Base-by-base conservation (phyloP, 1,139 yeast species). In the Lodderomyces elongisporus region DNA sequence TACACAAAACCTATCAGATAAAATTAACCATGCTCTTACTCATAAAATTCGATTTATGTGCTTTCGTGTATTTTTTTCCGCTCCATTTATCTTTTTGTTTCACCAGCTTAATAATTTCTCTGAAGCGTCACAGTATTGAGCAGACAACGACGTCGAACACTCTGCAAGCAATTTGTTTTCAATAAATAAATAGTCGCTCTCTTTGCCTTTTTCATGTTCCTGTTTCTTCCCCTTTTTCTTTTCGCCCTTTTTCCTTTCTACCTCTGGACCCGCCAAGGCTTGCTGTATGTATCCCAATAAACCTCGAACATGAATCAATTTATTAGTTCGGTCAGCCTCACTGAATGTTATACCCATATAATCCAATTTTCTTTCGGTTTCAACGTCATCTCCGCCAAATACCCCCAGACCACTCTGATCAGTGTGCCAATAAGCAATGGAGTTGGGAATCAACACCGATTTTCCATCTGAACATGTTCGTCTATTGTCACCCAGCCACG, bases 341-440 rank as follows among this genome's bases (percentile, higher is more conserved):
- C 53, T 48, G 28, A 48, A 41, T 1, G 54, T 46, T 4, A 51
- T 32, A 1, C 48, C 52, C 50, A 51, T 45, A n/a, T 43, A 34
- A 33, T 49, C 56, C 3, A 14, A 14, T 23, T 28, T 8, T 29
- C 22, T 26, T 2, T 25, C 25, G 20, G 15, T 13, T 12, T 22
- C 24, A 24, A 28, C 7, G 7, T 39, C 36, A n/a, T n/a, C n/a
- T n/a, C n/a, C n/a, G n/a, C n/a, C n/a, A n/a, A n/a, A n/a, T n/a
- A n/a, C n/a, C 7, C 22, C 22, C 7, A 7, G 9, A 20, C 22
- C 22, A 20, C 22, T 20, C 7, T 10, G 7, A 20, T 20, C 10
- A 20, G 9, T 10, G 10, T 10, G 9, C 52, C 54, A 49, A 35
- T 41, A 47, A 3, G 51, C 43, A 13, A 51, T 45, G 17, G 52